These are phyloP conservation scores for Nicotiana attenuata DNA, from an alignment of 257 asterid species.

Conservation along the genomic window DNA sequence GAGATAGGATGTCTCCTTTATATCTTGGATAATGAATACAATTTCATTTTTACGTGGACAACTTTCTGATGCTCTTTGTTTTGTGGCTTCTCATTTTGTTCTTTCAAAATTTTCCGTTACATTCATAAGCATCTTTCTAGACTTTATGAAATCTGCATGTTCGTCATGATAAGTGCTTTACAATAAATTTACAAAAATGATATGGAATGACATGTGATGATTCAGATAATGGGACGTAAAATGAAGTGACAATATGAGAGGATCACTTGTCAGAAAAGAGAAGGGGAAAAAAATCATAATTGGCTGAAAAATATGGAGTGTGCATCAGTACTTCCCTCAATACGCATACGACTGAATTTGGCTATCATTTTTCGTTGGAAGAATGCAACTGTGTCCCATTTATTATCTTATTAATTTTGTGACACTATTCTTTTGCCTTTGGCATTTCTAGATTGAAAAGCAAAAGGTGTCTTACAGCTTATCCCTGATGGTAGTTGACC, in stretches of 20 bases:
- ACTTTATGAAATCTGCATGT: not conserved
- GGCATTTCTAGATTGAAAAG: not conserved
- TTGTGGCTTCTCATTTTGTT: not conserved
- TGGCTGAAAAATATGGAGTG: not conserved
- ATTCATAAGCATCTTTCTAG: not conserved
- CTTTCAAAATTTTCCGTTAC: not conserved
- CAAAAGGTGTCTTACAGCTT: not conserved
- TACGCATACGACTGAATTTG: not conserved
- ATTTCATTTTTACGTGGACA: not conserved
- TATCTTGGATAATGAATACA: not conserved
- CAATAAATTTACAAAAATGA: not conserved
- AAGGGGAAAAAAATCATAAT: not conserved
- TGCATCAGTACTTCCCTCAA: not conserved
- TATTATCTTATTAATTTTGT: not conserved
- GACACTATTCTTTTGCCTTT: not conserved
- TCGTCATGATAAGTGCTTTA: not conserved
- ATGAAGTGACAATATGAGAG: not conserved
- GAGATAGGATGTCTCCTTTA: not conserved
- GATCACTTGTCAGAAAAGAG: not conserved
- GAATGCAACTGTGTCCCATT: not conserved
- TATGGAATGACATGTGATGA: slow-evolving; percentile 1
- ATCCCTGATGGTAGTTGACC: not conserved
- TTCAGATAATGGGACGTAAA: not conserved
- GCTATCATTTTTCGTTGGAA: not conserved
- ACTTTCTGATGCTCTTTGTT: not conserved